Conservation (phyloP, 805 yeast species). For the Pichia sporocuriosa region DNA sequence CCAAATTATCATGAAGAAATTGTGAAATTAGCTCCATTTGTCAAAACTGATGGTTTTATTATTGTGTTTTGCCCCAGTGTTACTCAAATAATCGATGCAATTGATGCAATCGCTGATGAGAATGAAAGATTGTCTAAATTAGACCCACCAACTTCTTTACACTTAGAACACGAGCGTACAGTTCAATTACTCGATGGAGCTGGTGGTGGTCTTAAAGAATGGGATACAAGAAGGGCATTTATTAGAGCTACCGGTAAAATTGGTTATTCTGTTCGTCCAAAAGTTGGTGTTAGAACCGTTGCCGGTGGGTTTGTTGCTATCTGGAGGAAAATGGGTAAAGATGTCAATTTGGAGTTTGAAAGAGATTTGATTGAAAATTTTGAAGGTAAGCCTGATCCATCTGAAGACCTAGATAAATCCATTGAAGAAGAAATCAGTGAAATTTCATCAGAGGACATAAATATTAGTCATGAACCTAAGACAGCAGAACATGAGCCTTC, state of each 20-base stretch:
- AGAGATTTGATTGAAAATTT: slow-evolving; percentile 7
- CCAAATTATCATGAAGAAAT: slow-evolving; percentile 36
- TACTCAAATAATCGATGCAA: slow-evolving; percentile 39
- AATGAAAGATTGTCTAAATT: slow-evolving; percentile 8
- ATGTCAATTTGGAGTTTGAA: slow-evolving; percentile 9
- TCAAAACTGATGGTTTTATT: slow-evolving; percentile 38
- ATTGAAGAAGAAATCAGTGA: background rate
- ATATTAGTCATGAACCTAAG: too few relatives aligned
- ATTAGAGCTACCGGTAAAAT: slow-evolving; percentile 35
- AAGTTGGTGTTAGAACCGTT: slow-evolving; percentile 39
- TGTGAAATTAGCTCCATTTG: slow-evolving; percentile 25
- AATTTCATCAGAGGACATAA: too few relatives aligned
- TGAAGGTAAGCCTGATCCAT: slow-evolving; percentile 3
- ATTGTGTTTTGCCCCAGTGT: slow-evolving; percentile 43
- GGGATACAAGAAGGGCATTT: slow-evolving; percentile 39
- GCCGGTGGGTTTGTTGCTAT: slow-evolving; percentile 48
- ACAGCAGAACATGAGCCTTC: too few relatives aligned
- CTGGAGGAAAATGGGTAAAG: slow-evolving; percentile 29
- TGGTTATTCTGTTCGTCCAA: slow-evolving; percentile 43
- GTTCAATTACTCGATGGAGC: slow-evolving; percentile 41
- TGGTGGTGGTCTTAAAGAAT: slow-evolving; percentile 45
- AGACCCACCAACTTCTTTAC: slow-evolving; percentile 4
- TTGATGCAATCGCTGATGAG: slow-evolving; percentile 24
- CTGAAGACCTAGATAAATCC: background rate
- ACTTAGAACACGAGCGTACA: slow-evolving; percentile 26